These are phyloP conservation scores for Suillus luteus DNA, from an alignment of 768 basidiomycete genomes.

Conservation along the genomic window DNA sequence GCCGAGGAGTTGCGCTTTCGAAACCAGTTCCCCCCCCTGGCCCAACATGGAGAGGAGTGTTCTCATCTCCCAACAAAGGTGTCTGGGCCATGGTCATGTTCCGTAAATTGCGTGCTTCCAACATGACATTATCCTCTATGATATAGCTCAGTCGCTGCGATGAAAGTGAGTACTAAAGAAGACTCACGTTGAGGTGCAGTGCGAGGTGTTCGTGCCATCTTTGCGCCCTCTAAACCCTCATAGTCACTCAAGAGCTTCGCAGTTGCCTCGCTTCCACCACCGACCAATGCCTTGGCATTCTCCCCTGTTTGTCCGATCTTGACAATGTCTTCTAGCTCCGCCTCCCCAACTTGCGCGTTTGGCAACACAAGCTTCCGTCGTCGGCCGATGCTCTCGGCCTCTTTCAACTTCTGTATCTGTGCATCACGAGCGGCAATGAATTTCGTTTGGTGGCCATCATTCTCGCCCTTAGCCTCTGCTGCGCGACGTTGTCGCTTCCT, in stretches of 20 bases:
- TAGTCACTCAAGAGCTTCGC: conserved; percentile 90
- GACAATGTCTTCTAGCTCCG: conserved; percentile 95
- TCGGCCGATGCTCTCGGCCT: conserved; percentile 93
- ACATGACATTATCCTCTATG: conserved; percentile 92
- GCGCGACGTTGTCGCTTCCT: conserved; percentile 83
- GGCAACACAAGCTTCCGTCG: conserved; percentile 85
- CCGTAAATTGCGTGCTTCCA: conserved; percentile 93
- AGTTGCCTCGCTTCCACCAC: conserved; percentile 80
- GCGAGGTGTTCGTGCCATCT: conserved; percentile 91
- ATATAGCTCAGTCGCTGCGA: conserved; percentile 12
- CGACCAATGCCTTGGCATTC: conserved; percentile 82
- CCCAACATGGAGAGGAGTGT: conserved; percentile 84
- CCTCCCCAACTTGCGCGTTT: conserved; percentile 89
- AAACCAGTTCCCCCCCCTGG: conserved; percentile 88
- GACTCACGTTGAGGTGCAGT: conserved; percentile 90
- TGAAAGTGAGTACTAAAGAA: not conserved
- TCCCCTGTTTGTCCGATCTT: conserved; percentile 96
- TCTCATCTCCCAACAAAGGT: conserved; percentile 94
- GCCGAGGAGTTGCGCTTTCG: conserved; percentile 93
- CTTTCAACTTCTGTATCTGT: conserved; percentile 96
- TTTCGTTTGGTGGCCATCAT: conserved; percentile 76
- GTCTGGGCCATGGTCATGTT: conserved; percentile 94
- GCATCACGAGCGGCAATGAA: conserved; percentile 97
- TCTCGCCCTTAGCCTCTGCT: conserved; percentile 60
- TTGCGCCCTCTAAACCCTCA: conserved; percentile 83